A percentile compares a stretch with the other conserved stretches of the same genome.
These are phyloP conservation scores for Colletotrichum costaricense DNA, from an alignment of 2,329 filamentous ascomycete species.

Conservation along the genomic window DNA sequence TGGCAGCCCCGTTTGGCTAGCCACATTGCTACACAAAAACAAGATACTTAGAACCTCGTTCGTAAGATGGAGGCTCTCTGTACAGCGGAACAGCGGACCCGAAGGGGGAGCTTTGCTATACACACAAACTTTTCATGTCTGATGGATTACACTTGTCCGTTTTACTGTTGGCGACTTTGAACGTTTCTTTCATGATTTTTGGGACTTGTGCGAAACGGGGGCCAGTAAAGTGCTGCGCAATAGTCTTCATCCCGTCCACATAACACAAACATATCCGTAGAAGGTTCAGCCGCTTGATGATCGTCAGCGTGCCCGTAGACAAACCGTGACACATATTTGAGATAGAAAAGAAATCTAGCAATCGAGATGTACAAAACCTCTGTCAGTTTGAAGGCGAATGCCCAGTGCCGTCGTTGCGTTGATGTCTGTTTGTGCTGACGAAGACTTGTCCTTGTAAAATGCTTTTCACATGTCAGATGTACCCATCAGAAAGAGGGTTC, in stretches of 20 bases:
- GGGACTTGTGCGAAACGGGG: background rate
- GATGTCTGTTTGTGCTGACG: too few species aligned
- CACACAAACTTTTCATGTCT: slow-evolving; percentile 21
- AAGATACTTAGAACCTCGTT: slow-evolving; percentile 21
- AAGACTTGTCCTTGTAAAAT: background rate
- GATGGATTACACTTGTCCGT: slow-evolving; percentile 19
- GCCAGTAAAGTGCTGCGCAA: slow-evolving; percentile 5
- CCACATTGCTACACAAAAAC: slow-evolving; percentile 23
- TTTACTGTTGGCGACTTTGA: slow-evolving; percentile 11
- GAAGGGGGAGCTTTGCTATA: slow-evolving; percentile 32
- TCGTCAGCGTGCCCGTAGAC: slow-evolving; percentile 29
- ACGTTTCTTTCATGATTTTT: background rate
- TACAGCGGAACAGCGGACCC: slow-evolving; percentile 16
- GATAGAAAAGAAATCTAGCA: slow-evolving; percentile 33
- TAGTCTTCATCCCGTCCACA: slow-evolving; percentile 17
- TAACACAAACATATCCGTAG: slow-evolving; percentile 24
- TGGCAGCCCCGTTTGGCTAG: slow-evolving; percentile 13
- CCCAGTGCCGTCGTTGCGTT: background rate
- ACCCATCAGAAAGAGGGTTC: background rate
- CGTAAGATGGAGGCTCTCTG: slow-evolving; percentile 26
- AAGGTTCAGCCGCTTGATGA: slow-evolving; percentile 14
- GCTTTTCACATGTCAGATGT: background rate
- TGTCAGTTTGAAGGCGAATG: background rate
- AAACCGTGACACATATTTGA: slow-evolving; percentile 6
- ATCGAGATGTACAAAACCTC: slow-evolving; percentile 19